A percentile compares a stretch with the other conserved stretches of the same genome.
Evolutionary conservation across 306 rosid species (phyloP).

Genomic region (Rubus parviflorus): DNA sequence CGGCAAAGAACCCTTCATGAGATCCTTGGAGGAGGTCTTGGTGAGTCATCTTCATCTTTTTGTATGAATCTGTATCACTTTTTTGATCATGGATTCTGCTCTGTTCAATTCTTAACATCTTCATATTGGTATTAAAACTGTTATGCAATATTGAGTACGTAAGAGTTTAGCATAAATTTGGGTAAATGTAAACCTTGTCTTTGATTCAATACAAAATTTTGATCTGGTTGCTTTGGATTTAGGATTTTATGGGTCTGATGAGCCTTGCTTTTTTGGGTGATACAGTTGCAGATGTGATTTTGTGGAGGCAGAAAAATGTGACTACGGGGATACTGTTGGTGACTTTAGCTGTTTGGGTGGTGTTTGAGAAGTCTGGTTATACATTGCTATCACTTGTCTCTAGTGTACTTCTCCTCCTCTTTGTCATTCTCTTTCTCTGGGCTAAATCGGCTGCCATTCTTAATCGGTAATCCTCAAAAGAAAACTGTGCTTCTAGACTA

Average conservation of each 20-base stretch:
- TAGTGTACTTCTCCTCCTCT: slow-evolving; percentile 85
- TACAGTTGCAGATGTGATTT: slow-evolving; percentile 87
- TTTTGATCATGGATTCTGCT: slow-evolving; percentile 7
- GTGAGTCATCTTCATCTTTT: slow-evolving; percentile 43
- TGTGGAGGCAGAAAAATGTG: slow-evolving; percentile 79
- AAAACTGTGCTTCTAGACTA: slow-evolving; percentile 12
- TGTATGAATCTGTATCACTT: slow-evolving; percentile 13
- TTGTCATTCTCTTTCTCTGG: slow-evolving; percentile 86
- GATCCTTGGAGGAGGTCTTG: slow-evolving; percentile 77
- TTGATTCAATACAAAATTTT: slow-evolving; percentile 5
- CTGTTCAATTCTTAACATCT: not conserved
- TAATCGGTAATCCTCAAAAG: slow-evolving; percentile 50
- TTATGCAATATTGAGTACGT: not conserved
- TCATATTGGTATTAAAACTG: not conserved
- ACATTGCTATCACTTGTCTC: slow-evolving; percentile 84
- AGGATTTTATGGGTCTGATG: slow-evolving; percentile 9
- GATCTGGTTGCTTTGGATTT: slow-evolving; percentile 7
- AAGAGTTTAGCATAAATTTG: not conserved
- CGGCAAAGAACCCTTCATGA: slow-evolving; percentile 69
- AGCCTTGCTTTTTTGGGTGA: slow-evolving; percentile 25
- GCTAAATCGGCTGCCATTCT: slow-evolving; percentile 97
- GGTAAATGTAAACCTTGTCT: not conserved
- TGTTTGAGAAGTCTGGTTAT: slow-evolving; percentile 93
- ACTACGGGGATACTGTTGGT: slow-evolving; percentile 59
- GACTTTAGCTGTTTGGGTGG: slow-evolving; percentile 72